These are phyloP conservation scores for Anastatica hierochuntica DNA, from an alignment of 345 rosid species.

Conservation along the genomic window DNA sequence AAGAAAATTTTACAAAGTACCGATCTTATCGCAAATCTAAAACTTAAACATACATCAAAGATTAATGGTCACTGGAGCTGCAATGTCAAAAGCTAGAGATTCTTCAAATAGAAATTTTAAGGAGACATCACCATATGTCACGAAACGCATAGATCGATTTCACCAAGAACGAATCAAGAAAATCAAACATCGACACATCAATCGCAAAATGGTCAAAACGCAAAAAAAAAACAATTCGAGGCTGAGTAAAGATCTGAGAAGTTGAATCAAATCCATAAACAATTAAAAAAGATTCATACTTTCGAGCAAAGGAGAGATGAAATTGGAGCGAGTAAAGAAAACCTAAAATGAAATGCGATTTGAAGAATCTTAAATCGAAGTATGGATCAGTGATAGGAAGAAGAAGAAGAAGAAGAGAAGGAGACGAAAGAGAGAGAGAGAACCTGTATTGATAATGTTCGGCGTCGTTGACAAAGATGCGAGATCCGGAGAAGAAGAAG, in stretches of 20 bases:
- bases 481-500: conserved; percentile 21
- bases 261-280: conserved; percentile 3
- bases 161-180: conserved; percentile 4
- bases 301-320: not conserved
- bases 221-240: not conserved
- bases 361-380: conserved; percentile 2
- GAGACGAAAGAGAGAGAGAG: not conserved
- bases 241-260: not conserved
- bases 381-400: conserved; percentile 10
- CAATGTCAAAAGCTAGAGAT: not conserved
- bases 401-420: not conserved
- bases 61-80: too few relatives aligned
- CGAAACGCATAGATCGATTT: conserved; percentile 10
- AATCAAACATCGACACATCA: not conserved
- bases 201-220: not conserved
- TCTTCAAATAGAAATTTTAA: not conserved
- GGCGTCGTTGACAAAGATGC: not conserved
- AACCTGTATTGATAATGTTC: conserved; percentile 13
- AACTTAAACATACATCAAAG: too few relatives aligned
- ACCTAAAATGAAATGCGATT: conserved; percentile 14
- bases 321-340: conserved; percentile 1
- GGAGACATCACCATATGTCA: not conserved
- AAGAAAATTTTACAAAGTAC: not conserved
- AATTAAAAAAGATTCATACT: not conserved
- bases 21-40: not conserved